A percentile compares a stretch with the other conserved stretches of the same genome.
Conservation (phyloP, 306 rosid genomes). For the Ammopiptanthus mongolicus region DNA sequence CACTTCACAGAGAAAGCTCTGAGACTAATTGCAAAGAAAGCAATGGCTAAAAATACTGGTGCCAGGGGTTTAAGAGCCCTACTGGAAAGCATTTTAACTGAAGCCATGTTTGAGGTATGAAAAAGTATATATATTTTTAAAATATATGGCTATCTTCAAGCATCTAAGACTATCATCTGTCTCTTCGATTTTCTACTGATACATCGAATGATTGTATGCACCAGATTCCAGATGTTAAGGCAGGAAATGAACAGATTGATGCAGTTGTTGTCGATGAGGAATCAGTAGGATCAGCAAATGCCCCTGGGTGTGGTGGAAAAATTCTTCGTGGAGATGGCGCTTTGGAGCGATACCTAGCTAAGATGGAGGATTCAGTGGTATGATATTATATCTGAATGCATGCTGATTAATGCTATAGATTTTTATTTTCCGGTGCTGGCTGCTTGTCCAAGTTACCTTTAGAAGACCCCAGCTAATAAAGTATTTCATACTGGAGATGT, state of each 20-base stretch:
- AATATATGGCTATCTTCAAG: not conserved
- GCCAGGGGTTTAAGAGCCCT: slow-evolving; percentile 89
- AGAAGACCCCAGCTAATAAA: not conserved
- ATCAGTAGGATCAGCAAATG: slow-evolving; percentile 48
- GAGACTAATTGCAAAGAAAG: slow-evolving; percentile 70
- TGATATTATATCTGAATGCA: slow-evolving; percentile 12
- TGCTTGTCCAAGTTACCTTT: not conserved
- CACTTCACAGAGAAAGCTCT: slow-evolving; percentile 68
- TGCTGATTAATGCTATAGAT: not conserved
- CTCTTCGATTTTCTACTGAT: not conserved
- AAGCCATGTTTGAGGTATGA: slow-evolving; percentile 81
- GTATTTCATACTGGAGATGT: not conserved
- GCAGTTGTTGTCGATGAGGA: slow-evolving; percentile 79
- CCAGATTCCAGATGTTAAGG: slow-evolving; percentile 73
- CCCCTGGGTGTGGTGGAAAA: slow-evolving; percentile 68
- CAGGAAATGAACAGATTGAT: slow-evolving; percentile 63
- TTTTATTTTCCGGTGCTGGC: not conserved
- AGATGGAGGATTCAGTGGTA: slow-evolving; percentile 54
- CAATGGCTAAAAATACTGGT: slow-evolving; percentile 81
- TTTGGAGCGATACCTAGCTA: slow-evolving; percentile 52
- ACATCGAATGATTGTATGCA: slow-evolving; percentile 18
- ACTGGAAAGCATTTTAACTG: slow-evolving; percentile 70
- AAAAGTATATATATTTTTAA: not conserved
- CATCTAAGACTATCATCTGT: not conserved
- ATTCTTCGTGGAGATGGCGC: slow-evolving; percentile 63